These are phyloP conservation scores for Coprinellus aureogranulatus DNA, from an alignment of 768 basidiomycete genomes.

Conservation along the genomic window DNA sequence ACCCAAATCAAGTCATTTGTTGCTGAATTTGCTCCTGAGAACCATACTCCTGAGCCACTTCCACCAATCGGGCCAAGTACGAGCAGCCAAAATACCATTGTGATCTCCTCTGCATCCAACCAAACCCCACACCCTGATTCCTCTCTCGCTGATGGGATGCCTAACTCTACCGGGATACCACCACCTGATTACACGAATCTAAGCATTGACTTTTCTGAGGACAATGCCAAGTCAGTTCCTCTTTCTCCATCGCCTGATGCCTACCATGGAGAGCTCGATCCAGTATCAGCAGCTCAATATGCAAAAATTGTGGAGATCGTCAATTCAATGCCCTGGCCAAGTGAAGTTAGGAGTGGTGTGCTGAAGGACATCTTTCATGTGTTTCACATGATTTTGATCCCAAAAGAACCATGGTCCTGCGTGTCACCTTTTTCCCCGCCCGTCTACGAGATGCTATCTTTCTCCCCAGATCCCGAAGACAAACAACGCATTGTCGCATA, in stretches of 20 bases:
- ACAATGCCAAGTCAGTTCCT: no score
- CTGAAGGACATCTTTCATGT: conserved; percentile 25
- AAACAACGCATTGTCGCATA: conserved; percentile 15
- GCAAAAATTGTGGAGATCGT: background rate
- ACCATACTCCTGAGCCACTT: background rate
- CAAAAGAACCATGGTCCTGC: no score
- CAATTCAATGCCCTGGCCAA: background rate
- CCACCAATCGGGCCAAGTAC: background rate
- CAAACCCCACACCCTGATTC: background rate
- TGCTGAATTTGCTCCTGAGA: no score
- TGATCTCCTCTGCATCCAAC: background rate
- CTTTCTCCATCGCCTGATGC: background rate
- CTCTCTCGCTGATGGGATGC: background rate
- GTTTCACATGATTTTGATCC: conserved; percentile 24
- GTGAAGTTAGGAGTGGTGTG: conserved; percentile 14
- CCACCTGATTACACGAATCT: no score
- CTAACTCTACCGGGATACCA: background rate
- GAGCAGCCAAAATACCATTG: background rate
- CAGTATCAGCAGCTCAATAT: no score
- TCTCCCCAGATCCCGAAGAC: conserved; percentile 22
- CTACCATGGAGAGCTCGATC: background rate
- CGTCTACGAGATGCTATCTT: conserved; percentile 23
- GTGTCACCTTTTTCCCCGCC: conserved; percentile 21
- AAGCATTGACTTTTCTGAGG: no score
- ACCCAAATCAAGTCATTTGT: conserved; percentile 9